Conservation (phyloP, 495 filamentous ascomycete genomes). For the Penicillium crystallinum region DNA sequence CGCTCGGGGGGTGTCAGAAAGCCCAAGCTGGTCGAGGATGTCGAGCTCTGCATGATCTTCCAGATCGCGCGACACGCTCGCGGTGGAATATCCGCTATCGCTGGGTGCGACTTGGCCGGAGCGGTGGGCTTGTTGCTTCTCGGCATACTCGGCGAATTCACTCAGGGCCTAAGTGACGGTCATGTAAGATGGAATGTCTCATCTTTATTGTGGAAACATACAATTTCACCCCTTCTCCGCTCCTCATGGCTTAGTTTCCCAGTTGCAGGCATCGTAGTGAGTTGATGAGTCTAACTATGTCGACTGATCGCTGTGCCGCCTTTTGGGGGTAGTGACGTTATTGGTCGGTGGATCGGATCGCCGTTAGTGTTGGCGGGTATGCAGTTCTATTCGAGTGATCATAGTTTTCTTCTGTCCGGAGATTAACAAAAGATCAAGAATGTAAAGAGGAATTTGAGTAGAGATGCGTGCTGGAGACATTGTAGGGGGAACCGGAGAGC, state of each 20-base stretch:
- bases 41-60: constrained; percentile 89
- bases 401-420: constrained; percentile 26
- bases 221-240: constrained; percentile 78
- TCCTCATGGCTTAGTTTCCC: constrained; percentile 65
- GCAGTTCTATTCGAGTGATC: constrained; percentile 45
- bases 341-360: constrained; percentile 18
- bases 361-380: constrained; percentile 24
- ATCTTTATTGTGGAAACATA: constrained; percentile 32
- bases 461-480: background rate
- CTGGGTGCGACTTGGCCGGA: constrained; percentile 39
- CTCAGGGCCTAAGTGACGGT: constrained; percentile 64
- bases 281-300: constrained; percentile 2
- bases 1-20: constrained; percentile 67
- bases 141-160: constrained; percentile 97
- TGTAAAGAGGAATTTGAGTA: background rate
- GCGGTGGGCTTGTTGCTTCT: constrained; percentile 79
- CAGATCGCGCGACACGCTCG: constrained; percentile 31
- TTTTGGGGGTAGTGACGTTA: constrained; percentile 20
- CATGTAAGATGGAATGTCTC: background rate
- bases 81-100: constrained; percentile 41
- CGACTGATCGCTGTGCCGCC: constrained; percentile 8
- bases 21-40: constrained; percentile 79
- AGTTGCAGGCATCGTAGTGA: constrained; percentile 27
- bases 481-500: constrained; percentile 17
- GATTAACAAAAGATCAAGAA: constrained; percentile 5